A percentile compares a stretch with the other conserved stretches of the same genome.
Evolutionary conservation across 805 yeast species (phyloP).

Genomic region (Suhomyces pyralidae): DNA sequence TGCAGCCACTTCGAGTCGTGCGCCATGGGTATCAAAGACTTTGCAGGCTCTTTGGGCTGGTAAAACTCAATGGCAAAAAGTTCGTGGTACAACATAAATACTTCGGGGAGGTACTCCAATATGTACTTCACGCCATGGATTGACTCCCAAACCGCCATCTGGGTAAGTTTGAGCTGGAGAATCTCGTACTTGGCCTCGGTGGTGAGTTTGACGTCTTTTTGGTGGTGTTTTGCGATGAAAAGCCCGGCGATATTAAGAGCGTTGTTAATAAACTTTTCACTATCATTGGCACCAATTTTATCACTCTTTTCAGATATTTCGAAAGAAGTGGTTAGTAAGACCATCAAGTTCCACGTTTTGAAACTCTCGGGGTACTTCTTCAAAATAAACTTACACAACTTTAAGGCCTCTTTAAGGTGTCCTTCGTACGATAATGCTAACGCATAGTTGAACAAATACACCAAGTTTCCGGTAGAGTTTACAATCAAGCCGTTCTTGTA

Average conservation of each 20-base stretch:
- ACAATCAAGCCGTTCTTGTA: conserved; percentile 37
- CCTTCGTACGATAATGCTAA: conserved; percentile 45
- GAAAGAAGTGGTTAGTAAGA: conserved; percentile 58
- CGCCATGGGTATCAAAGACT: conserved; percentile 2
- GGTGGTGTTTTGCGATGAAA: conserved; percentile 26
- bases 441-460: conserved; percentile 45
- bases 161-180: conserved; percentile 70
- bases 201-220: conserved; percentile 22
- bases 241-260: conserved; percentile 45
- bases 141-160: conserved; percentile 64
- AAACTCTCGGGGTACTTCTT: conserved; percentile 53
- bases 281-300: conserved; percentile 29
- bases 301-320: conserved; percentile 25
- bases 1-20: conserved; percentile 30
- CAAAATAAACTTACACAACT: conserved; percentile 47
- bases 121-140: conserved; percentile 56
- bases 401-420: conserved; percentile 41
- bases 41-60: conserved; percentile 6
- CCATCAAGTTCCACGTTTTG: conserved; percentile 65
- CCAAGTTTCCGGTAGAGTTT: conserved; percentile 32
- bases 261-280: conserved; percentile 55
- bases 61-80: conserved; percentile 39
- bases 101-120: conserved; percentile 61
- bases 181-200: conserved; percentile 44
- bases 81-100: conserved; percentile 56